Evolutionary conservation across 176 grass and related monocot species (phyloP).

Genomic region (Juncus effusus): DNA sequence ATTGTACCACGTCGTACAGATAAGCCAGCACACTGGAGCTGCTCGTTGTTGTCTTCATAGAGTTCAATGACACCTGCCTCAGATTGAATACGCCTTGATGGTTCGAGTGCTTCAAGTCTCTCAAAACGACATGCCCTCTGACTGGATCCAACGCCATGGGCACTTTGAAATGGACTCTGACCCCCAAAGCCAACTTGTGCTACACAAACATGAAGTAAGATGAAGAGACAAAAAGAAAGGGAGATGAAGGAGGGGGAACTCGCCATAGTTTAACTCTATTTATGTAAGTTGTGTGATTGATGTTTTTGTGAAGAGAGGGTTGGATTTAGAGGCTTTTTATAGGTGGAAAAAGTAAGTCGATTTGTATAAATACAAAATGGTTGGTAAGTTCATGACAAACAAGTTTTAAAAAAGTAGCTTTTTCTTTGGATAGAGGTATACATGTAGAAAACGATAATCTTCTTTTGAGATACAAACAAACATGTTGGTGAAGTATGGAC

Average conservation of each 20-base stretch:
- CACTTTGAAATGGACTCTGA: slow-evolving; percentile 21
- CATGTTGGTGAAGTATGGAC: slow-evolving; percentile 19
- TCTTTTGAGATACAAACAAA: slow-evolving; percentile 1
- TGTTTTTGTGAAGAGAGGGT: slow-evolving; percentile 10
- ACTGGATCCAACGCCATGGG: slow-evolving; percentile 10
- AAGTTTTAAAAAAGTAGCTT: too few species aligned
- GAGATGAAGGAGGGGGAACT: background rate
- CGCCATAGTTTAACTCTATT: slow-evolving; percentile 24
- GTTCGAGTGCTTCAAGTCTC: slow-evolving; percentile 22
- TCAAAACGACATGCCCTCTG: slow-evolving; percentile 23
- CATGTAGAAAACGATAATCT: background rate
- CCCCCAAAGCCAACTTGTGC: slow-evolving; percentile 21
- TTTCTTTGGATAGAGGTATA: slow-evolving; percentile 4
- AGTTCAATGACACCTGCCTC: slow-evolving; percentile 35
- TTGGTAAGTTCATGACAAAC: background rate
- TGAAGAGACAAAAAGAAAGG: slow-evolving; percentile 19
- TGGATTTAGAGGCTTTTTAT: slow-evolving; percentile 1
- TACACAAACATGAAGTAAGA: slow-evolving; percentile 30
- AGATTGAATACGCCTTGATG: background rate
- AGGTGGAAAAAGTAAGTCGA: background rate
- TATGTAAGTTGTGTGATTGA: background rate
- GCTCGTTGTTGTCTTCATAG: slow-evolving; percentile 10
- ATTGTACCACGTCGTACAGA: slow-evolving; percentile 14
- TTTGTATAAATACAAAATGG: background rate
- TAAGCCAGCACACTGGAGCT: slow-evolving; percentile 30